Base-by-base conservation (phyloP, 2,329 filamentous ascomycete species). In the Ampelomyces quisqualis region DNA sequence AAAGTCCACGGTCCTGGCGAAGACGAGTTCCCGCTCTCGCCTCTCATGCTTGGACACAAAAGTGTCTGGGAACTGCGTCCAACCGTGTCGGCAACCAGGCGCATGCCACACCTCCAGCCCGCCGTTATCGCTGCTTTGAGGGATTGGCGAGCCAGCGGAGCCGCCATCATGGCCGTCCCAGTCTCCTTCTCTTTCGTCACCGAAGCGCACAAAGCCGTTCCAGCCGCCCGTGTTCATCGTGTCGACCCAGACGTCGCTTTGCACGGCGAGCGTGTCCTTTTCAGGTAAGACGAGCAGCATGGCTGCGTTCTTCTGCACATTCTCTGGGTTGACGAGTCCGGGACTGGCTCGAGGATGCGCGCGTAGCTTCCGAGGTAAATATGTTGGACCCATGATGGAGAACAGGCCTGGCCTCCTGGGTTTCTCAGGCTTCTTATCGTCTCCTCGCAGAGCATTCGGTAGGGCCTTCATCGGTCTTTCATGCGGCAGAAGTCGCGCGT, bases 171-270 rank as follows among this genome's bases (percentile, higher is more conserved):
- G 43, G 2, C 63, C 63, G 13, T 64, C 49, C 62, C 60, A 66
- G 27, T 65, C 63, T 14, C 56, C 57, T 13, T 49, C 42, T 21
- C 64, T 39, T 9, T 57, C 60, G n/a, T 68, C 64, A 19, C 65
- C 64, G 28, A 67, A 67, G 9, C 58, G 59, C 6, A 64, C 62
- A 7, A 57, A 60, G 1, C 65, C 55, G 30, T 60, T 57, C 59
- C 64, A 67, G 2, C 62, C 60, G 2, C 40, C 44, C 7, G 49
- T 43, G 26, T 60, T 62, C 56, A 72, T 66, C 42, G 65, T 67
- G 46, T 68, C 58, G n/a, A 69, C 63, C 70, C 70, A 73, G 19
- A 63, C 60, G 39, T 73, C 69, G 48, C 64, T 70, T 41, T 72
- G 70, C 17, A 70, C 67, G 2, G 69, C 68, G 8, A 73, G 43